Evolutionary conservation across 2,329 filamentous ascomycete species (phyloP), one percentile per base, ranked within the genome.

Genomic region (Zymoseptoria brevis): DNA sequence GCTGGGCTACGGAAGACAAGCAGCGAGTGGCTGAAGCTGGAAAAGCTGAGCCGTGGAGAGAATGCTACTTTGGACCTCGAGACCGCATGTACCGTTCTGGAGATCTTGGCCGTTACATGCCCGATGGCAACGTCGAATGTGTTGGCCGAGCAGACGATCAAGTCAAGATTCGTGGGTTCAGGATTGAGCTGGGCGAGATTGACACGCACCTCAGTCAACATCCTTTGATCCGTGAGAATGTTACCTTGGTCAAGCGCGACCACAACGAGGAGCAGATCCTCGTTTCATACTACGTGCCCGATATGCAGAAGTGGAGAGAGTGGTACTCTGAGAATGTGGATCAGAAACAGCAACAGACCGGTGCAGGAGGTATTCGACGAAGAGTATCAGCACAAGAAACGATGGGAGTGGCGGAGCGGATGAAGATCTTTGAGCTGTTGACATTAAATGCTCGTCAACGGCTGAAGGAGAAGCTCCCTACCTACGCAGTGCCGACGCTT

Each of bases 161-260:
- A 72, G 89, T 96, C 77, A 99, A 97, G 79, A 93, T 97, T 65
- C 87, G 94, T 61, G 93, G 93, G 1, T 97, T 96, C 80, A 83
- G 93, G 62, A 96, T 99, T 66, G 94, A 99, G 76, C 85, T 97
- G 52, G 88, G 87, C 63, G 94, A 97, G 66, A 96, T 97, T 66
- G 92, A 97, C 73, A 88, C 81, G 50, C 87, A 96, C 72, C 77
- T 96, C 53, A 88, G 85, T 57, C 82, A 85, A 51, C 84, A 89
- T 74, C 85, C 83, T 0, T 76, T 95, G 22, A 83, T 97, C 22
- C 82, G 90, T 49, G 93, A 97, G 65, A 90, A 88, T 74, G 86
- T 90, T 66, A 97, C 93, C 0, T 77, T 97, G 2, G 84, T 97
- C 3, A 84, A 90, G 73, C 84, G 90, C 74, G 87, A 96, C 75